Evolutionary conservation across 2,329 filamentous ascomycete genomes (phyloP), one percentile per base, ranked within the genome.

Genomic region (Fusarium zealandicum): DNA sequence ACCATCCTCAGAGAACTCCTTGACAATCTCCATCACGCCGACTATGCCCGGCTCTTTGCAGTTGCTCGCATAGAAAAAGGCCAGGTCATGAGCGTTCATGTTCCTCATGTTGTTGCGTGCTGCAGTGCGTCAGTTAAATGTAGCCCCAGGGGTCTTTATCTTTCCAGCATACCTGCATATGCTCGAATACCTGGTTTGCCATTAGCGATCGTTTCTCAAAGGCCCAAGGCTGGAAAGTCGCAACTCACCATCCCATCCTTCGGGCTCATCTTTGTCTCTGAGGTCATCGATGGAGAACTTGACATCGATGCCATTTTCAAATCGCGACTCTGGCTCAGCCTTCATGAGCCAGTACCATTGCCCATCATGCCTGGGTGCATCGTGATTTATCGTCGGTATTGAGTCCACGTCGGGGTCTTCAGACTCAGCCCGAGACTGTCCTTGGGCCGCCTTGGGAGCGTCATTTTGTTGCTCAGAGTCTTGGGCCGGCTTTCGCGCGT

Each of bases 31-130:
- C 89, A 96, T 93, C 14, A 88, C 84, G 2, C 93, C 93, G 1
- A 88, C 92, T 40, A 98, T 92, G 3, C 90, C 93, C 0, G 93
- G 92, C 18, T 88, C 84, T 71, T 96, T 96, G 75, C 90, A 95
- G 68, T 95, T 96, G 39, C 90, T 96, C 75, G 97, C 93, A 71
- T 98, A 98, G 77, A 99, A 98, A 77, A 99, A 98, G 20, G 92
- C 93, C 27, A 93, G 80, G 70, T 99, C 95, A 43, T 93, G 93
- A 50, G 87, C 86, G 66, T 90, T 92, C 95, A 99, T 99, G 8
- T 86, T 84, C 25, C 90, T 85, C 76, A 99, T 87, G 71, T 97
- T 92, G 69, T 97, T 98, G 20, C 91, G 86, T 6, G 93, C 93
- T 73, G 3, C 3, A 0, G 3, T 1, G 25, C 3, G 43, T 66